Evolutionary conservation across 2,329 filamentous ascomycete genomes (phyloP).

Genomic region (Diaporthe ilicicola): DNA sequence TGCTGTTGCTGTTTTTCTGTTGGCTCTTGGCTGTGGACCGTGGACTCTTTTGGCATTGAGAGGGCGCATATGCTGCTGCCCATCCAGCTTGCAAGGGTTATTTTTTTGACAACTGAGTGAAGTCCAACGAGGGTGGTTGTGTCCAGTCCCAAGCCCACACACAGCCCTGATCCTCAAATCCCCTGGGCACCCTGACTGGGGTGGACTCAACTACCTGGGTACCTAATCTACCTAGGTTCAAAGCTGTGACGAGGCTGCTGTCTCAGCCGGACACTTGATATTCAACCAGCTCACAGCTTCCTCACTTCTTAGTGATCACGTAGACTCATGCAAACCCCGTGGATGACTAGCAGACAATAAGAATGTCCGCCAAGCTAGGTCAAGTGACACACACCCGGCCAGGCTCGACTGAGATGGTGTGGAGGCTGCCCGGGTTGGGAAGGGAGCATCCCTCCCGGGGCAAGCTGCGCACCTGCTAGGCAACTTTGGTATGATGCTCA

Average conservation of each 20-base stretch:
- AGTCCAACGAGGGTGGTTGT: neutral
- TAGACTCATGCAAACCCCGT: conserved; percentile 8
- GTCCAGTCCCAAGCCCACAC: neutral
- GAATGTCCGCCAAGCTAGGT: conserved; percentile 16
- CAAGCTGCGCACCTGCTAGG: neutral
- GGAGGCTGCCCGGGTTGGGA: conserved; percentile 1
- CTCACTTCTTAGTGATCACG: conserved; percentile 5
- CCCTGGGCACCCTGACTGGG: neutral
- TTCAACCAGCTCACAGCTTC: neutral
- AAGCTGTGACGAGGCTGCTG: conserved; percentile 24
- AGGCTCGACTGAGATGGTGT: conserved; percentile 17
- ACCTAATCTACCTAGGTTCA: too few relatives aligned
- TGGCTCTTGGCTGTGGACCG: neutral
- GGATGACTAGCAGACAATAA: neutral
- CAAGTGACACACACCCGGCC: conserved; percentile 25
- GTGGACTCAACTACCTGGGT: neutral
- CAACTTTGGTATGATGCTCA: neutral
- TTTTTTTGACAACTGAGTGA: neutral
- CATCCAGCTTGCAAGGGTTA: neutral
- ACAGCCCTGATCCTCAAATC: neutral
- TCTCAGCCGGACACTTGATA: conserved; percentile 6
- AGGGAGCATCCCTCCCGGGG: neutral
- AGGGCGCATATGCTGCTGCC: neutral
- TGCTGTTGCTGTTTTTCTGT: too few relatives aligned
- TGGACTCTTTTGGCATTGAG: conserved; percentile 12